Evolutionary conservation across 257 asterid genomes (phyloP), one percentile per base, ranked within the genome.

Genomic region (Ligustrum vulgare): DNA sequence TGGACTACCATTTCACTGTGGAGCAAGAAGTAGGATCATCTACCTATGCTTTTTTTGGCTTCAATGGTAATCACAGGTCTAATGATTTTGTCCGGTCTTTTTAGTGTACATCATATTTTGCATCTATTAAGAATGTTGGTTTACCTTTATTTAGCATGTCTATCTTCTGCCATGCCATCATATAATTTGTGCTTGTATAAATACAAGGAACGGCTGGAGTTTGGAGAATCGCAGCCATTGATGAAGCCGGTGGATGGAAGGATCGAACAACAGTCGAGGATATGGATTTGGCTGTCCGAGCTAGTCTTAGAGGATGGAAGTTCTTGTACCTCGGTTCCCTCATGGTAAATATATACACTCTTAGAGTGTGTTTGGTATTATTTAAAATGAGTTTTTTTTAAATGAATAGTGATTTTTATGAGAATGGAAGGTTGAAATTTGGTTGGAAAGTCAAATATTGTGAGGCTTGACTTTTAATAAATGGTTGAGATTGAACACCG

Each of bases 1-100:
- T 94, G 67, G 93, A 94, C 80, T 94, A 92, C 84, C 98, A 94
- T 80, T 94, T 94, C 73, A 82, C 90, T 0, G 98, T 91, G 75
- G 99, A 94, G 87, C 99, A 94, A 86, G 98, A 92, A 94, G 99
- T 94, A 1, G 99, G 99, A 15, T 94, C 99, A 31, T 89, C 96
- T 49, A 88, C 98, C 33, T 83, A 89, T 79, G 96, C 99, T 8
- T 94, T 91, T 82, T 94, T 94, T 71, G 99, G 99, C 78, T 94
- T 94, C 80, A 94, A 94, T 79, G 99, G 99, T 89, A 87, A n/a
- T 56, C 64, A 20, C 64, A 60, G 10, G 18, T 9, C 34, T 2
- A 60, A 60, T 60, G 67, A 60, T 60, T 25, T 60, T 23, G 18
- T 60, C 25, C 25, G 13, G 8, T 60, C 18, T 3, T 60, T 25